Percentiles rank a stretch among this genome's conserved stretches.
Evolutionary conservation across 768 basidiomycete genomes (phyloP).

Genomic region (Scleroderma citrinum): DNA sequence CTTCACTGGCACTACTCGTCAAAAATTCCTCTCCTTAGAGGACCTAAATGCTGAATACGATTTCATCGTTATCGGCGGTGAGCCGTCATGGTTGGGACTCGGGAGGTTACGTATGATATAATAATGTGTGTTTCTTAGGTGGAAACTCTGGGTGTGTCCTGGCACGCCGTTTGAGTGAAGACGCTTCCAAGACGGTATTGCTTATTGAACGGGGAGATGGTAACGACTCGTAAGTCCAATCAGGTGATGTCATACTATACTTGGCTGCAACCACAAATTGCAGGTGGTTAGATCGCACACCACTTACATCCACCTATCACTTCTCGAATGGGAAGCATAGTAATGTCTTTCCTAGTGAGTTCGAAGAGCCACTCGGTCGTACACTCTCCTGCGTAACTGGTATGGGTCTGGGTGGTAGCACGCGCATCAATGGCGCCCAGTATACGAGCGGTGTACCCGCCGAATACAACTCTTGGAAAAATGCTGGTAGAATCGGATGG

Average conservation of each 20-base stretch:
- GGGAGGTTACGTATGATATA: neutral
- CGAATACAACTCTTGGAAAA: conserved; percentile 28
- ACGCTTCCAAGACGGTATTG: conserved; percentile 24
- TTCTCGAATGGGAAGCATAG: conserved; percentile 2
- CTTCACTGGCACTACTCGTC: neutral
- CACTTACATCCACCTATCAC: conserved; percentile 23
- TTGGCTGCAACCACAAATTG: conserved; percentile 2
- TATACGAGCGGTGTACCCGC: conserved; percentile 26
- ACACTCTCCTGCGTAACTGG: conserved; percentile 11
- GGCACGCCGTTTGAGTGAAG: conserved; percentile 32
- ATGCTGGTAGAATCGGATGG: conserved; percentile 29
- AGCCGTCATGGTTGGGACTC: neutral
- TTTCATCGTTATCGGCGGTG: conserved; percentile 3
- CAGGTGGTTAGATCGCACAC: neutral
- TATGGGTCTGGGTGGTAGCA: conserved; percentile 39
- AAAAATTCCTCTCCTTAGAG: neutral
- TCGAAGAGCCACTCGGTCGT: neutral
- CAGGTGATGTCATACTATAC: conserved; percentile 12
- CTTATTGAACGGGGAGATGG: conserved; percentile 31
- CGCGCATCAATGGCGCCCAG: conserved; percentile 40
- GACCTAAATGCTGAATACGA: conserved; percentile 1
- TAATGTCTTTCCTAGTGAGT: neutral
- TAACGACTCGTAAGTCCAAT: conserved; percentile 20
- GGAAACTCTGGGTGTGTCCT: conserved; percentile 38
- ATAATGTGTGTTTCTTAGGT: conserved; percentile 11